These are phyloP conservation scores for Pythium monospermum DNA, from an alignment of 352 stramenopile species.

Conservation along the genomic window DNA sequence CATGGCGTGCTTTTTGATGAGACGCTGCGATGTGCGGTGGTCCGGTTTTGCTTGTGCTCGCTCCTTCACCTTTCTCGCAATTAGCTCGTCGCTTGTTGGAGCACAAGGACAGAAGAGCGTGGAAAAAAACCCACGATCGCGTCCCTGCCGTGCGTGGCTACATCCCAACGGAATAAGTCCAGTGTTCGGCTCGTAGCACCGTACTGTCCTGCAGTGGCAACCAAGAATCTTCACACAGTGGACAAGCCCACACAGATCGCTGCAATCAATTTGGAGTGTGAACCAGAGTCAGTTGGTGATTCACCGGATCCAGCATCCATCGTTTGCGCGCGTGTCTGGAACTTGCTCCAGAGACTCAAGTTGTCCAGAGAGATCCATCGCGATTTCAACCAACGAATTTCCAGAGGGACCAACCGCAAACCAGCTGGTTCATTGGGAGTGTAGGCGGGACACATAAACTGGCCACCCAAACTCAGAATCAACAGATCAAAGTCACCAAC, in stretches of 20 bases:
- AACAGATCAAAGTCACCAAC: slow-evolving; percentile 20
- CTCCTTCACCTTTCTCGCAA: too few relatives aligned
- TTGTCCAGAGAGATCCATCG: slow-evolving; percentile 11
- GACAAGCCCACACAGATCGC: too few relatives aligned
- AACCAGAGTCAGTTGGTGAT: slow-evolving; percentile 2
- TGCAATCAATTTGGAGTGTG: too few relatives aligned
- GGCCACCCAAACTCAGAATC: slow-evolving; percentile 22
- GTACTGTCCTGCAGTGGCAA: too few relatives aligned
- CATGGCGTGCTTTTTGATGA: slow-evolving; percentile 5
- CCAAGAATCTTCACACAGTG: too few relatives aligned
- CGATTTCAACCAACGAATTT: not conserved
- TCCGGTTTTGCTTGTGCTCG: not conserved
- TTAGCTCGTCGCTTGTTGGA: too few relatives aligned
- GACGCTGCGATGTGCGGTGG: slow-evolving; percentile 5
- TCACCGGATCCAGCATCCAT: slow-evolving; percentile 1
- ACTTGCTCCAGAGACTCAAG: too few relatives aligned
- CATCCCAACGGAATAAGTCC: slow-evolving; percentile 18
- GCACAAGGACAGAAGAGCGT: too few relatives aligned
- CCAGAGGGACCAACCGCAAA: slow-evolving; percentile 4
- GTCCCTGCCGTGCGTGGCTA: not conserved
- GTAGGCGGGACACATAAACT: slow-evolving; percentile 9
- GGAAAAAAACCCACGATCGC: slow-evolving; percentile 17
- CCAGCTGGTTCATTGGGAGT: slow-evolving; percentile 12
- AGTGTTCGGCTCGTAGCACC: not conserved
- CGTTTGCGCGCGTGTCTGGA: not conserved